Evolutionary conservation across 1,284 basidiomycete genomes (phyloP).

Genomic region (Moesziomyces antarcticus): DNA sequence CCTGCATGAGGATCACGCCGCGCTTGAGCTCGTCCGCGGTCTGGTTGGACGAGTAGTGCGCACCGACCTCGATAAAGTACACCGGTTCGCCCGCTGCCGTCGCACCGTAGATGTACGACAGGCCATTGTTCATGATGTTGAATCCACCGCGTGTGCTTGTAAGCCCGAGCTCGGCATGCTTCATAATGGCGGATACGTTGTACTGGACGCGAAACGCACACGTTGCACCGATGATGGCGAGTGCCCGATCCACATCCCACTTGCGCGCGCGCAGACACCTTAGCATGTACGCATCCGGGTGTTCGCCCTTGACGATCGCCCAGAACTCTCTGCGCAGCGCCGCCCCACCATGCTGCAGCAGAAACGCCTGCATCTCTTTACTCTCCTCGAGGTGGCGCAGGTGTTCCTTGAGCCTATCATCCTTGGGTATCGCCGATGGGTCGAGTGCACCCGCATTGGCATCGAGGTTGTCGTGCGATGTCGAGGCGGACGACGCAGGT

Average conservation of each 20-base stretch:
- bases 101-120: constrained; percentile 57
- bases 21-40: constrained; percentile 62
- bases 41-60: constrained; percentile 60
- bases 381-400: constrained; percentile 59
- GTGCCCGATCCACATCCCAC: constrained; percentile 58
- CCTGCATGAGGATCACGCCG: constrained; percentile 56
- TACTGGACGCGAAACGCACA: constrained; percentile 50
- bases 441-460: constrained; percentile 7
- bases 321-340: constrained; percentile 58
- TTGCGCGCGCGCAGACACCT: constrained; percentile 68
- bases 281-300: constrained; percentile 65
- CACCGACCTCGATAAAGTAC: constrained; percentile 62
- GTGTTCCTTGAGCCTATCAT: constrained; percentile 62
- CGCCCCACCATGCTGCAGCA: constrained; percentile 56
- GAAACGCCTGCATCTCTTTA: constrained; percentile 61
- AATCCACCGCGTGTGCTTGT: constrained; percentile 52
- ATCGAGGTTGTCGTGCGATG: constrained; percentile 18
- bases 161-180: constrained; percentile 51
- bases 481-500: constrained; percentile 27
- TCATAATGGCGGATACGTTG: constrained; percentile 50
- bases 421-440: constrained; percentile 29
- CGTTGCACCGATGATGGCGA: constrained; percentile 58
- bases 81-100: constrained; percentile 55
- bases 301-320: constrained; percentile 62
- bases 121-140: constrained; percentile 60